Evolutionary conservation across 2,329 filamentous ascomycete species (phyloP), one percentile per base, ranked within the genome.

Genomic region (Ophiocordyceps camponoti-rufipedis): DNA sequence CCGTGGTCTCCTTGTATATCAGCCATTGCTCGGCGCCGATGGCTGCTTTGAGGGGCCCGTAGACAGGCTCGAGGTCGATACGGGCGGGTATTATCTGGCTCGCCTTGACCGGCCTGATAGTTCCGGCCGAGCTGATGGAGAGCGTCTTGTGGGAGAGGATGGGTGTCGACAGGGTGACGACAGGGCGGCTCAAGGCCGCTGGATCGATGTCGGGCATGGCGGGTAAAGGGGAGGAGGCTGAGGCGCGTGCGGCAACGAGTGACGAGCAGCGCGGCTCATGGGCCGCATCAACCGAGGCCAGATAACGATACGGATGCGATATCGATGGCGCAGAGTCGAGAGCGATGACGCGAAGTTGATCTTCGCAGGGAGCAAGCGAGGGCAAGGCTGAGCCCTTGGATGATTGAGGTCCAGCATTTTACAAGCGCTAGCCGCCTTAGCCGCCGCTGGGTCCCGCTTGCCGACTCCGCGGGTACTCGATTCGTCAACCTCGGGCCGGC

Each of bases 131-230:
- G 38, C 71, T 68, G 46, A 74, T 66, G 41, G 69, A 69, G 52
- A 80, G 69, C 44, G 73, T 66, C 57, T 80, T 80, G 41, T 64
- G 67, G 48, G 72, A 62, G 47, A 80, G 61, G 39, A 75, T 66
- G 48, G 78, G 75, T 5, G 76, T 79, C 42, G 74, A 68, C 46
- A 78, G 67, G 59, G 64, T 70, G 58, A 71, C 60, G 43, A 74
- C 63, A 49, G 75, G 72, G 56, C 76, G 74, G 68, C 75, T 80
- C 55, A 82, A 62, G 51, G 78, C 76, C 66, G 78, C 75, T 56
- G 78, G 78, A 67, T 81, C 78, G 64, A 82, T 81, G 64, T 81
- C 78, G 55, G 77, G 76, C 77, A 81, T 81, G 53, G 46, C 44
- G 49, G 49, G 50, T 51, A 52, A 50, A 49, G 54, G 50, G 51